Base-by-base conservation (phyloP, 2,329 filamentous ascomycete species). In the Ceratocystis colombiana region DNA sequence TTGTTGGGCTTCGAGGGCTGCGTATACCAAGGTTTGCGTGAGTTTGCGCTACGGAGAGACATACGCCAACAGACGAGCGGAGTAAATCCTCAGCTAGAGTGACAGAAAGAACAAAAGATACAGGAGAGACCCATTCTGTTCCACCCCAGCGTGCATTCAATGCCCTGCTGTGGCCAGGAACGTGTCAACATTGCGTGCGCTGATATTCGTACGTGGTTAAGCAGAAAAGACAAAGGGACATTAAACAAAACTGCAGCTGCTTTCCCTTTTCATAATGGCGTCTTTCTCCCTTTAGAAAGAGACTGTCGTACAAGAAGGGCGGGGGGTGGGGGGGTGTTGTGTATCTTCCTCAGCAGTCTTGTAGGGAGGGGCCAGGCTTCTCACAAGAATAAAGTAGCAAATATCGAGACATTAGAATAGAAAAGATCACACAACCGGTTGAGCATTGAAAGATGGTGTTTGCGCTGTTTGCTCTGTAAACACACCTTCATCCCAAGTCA, bases 151-250 rank as follows among this genome's bases (percentile, higher is more conserved):
- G 3, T 41, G 10, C 37, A 41, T 41, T 12, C 37, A 41, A 41
- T 41, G 3, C 37, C 37, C n/a, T 12, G 50, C 12, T 25, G 25
- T 28, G 50, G 25, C 50, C 20, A 55, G 50, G 12, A 55, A 55
- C 20, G 50, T 55, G 50, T 15, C 50, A 55, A 25, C 20, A 55
- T 55, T 22, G 50, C n/a, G 20, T 55, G 12, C 30, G 28, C 28
- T 30, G 53, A 33, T 28, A 57, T 30, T 33, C 28, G 22, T 33
- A 57, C 28, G 53, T 33, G 53, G 53, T 33, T 57, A n/a, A 33
- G 25, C 25, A 57, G n/a, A 57, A 15, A 8, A 59, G 28, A 59
- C 55, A 59, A 59, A 59, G 55, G 28, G 55, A n/a, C 55, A 59
- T 59, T n/a, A 30, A 30, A 59, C 28, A 59, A n/a, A 30, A 25